phyloP scores from a whole-genome alignment of 2,329 filamentous ascomycete species.

The Pyrenophora teres region DNA sequence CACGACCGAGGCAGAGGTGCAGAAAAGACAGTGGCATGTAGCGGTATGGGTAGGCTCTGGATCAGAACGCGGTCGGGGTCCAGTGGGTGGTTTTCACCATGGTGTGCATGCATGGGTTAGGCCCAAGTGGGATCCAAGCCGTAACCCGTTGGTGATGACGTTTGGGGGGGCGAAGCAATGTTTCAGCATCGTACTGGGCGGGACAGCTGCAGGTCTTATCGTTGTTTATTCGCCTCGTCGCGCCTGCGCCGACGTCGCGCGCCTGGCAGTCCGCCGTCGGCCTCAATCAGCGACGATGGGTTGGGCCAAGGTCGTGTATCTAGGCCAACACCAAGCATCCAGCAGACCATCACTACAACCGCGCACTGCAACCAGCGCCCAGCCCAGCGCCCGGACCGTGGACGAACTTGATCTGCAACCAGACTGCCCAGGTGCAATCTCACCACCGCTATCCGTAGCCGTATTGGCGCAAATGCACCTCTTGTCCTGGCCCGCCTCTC shows the following conservation, averaged over 20 bases:
- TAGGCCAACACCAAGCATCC: too few species aligned
- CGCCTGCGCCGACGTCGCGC: not conserved
- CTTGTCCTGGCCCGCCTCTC: not conserved
- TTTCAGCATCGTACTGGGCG: conserved; percentile 9
- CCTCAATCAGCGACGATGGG: not conserved
- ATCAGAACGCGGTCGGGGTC: conserved; percentile 1
- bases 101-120: not conserved
- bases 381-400: conserved; percentile 8
- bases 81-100: conserved; percentile 4
- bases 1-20: conserved; percentile 1
- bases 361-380: not conserved
- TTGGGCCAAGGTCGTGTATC: not conserved
- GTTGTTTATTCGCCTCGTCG: not conserved
- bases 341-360: not conserved
- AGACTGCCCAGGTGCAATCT: conserved; percentile 5
- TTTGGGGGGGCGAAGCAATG: conserved; percentile 15
- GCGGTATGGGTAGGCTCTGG: not conserved
- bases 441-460: conserved; percentile 1
- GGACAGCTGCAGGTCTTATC: conserved; percentile 5
- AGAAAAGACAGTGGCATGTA: too few species aligned
- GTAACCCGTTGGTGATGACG: conserved; percentile 10
- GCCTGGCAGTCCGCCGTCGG: not conserved
- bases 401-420: conserved; percentile 30
- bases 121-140: not conserved
- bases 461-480: conserved; percentile 6